Evolutionary conservation across 306 rosid species (phyloP), one percentile per base, ranked within the genome.

Genomic region (Corylus avellana): DNA sequence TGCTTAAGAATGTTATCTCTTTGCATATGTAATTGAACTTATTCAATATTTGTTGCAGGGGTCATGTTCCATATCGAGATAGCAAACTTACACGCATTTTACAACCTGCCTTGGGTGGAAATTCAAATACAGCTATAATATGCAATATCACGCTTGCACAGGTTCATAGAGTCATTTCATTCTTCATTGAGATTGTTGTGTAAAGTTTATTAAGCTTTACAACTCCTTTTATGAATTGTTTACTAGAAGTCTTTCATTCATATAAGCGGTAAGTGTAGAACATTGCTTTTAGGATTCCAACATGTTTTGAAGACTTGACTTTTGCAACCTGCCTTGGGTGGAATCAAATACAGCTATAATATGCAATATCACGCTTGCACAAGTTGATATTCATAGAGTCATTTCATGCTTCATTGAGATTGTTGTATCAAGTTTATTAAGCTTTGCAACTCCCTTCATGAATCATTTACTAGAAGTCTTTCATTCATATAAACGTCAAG

Each of bases 31-130:
- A 49, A 69, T 75, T 64, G 80, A 83, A 7, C 12, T 58, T 29
- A n/a, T 67, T 14, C 47, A 75, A 70, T 81, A 76, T 77, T 62
- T 78, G 44, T 49, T 86, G 88, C 87, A 95, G 98, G 85, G 93
- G 98, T 70, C 98, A 95, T 83, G 98, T 95, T 82, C 98, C 98
- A 8, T 92, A 92, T 83, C 93, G 98, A 78, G 98, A 95, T 87
- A 92, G 98, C 92, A 95, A 95, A 86, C 98, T 95, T 32, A 95
- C 98, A 14, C 92, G 98, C 74, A 92, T 95, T 75, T 85, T 95
- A 84, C 98, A 95, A 87, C 96, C 98, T 80, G 90, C 98, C 80
- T 83, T 95, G 17, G 98, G 98, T 74, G 98, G 98, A 84, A 95
- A 92, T 90, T 93, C 98, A 37, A 95, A 91, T 82, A 91, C 98